Base-by-base conservation (phyloP, 1,284 basidiomycete species). In the Melanopsichium pennsylvanicum region DNA sequence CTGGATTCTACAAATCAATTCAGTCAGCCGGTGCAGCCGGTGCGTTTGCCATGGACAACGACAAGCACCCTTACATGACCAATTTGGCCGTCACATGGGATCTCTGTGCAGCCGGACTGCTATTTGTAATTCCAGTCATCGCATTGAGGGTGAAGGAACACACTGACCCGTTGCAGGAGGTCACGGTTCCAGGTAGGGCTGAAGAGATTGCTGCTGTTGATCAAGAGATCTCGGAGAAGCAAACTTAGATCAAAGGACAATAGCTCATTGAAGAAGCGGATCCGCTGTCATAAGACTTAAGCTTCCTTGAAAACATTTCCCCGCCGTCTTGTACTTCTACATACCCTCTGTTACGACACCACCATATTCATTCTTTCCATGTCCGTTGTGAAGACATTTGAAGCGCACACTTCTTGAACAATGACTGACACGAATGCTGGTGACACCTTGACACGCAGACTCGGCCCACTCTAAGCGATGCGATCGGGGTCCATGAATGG, bases 1-100 rank as follows among this genome's bases (percentile, higher is more conserved):
- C 75, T n/a, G 75, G 75, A 1, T 66, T 75, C 44, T 73, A 73
- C 62, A 75, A 75, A 42, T 68, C 58, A 43, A 59, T 78, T 31
- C 75, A 78, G 48, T 73, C 70, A 5, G 75, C 74, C 0, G 75
- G 75, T 31, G 67, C 66, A 5, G 74, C 58, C 2, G 68, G 60
- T 12, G 75, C 72, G 2, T 78, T 64, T 27, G 69, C 60, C 5
- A 60, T 76, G 52, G 75, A 78, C 52, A 42, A 43, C n/a, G 47
- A 62, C 46, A 40, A 55, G 41, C 49, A 56, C 16, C 61, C 75
- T 2, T 77, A 51, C 60, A 75, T 76, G 74, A 69, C 66, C 47
- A 67, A 69, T 21, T 45, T 78, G 6, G 75, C 64, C 7, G 72
- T 73, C 25, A 70, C 72, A 2, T 78, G 75, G 75, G 69, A 51